phyloP scores from a whole-genome alignment of 1,284 basidiomycete genomes.

The Ganoderma lucidum region DNA sequence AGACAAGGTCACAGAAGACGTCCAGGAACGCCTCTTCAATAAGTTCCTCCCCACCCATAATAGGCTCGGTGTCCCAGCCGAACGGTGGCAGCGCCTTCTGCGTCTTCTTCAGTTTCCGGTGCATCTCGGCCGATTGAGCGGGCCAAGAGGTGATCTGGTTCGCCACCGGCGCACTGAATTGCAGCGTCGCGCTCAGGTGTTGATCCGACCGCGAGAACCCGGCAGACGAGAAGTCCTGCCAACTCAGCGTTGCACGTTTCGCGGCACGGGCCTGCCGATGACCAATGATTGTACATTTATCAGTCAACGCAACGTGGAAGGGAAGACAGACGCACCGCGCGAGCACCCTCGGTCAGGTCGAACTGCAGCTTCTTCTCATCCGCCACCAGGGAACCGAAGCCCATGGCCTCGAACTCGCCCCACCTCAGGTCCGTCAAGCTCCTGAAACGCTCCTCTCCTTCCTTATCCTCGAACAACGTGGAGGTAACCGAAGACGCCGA shows the following conservation, averaged over 20 bases:
- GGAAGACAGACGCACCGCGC: slow-evolving; percentile 61
- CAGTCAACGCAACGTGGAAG: neutral
- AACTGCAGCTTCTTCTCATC: slow-evolving; percentile 82
- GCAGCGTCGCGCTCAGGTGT: slow-evolving; percentile 79
- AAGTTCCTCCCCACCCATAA: slow-evolving; percentile 74
- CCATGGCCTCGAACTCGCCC: slow-evolving; percentile 86
- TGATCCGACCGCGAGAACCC: slow-evolving; percentile 83
- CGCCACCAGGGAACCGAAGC: slow-evolving; percentile 66
- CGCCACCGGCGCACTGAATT: slow-evolving; percentile 77
- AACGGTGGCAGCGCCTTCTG: slow-evolving; percentile 84
- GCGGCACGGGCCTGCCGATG: slow-evolving; percentile 63
- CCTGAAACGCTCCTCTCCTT: slow-evolving; percentile 73
- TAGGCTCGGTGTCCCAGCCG: slow-evolving; percentile 86
- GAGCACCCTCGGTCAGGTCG: slow-evolving; percentile 86
- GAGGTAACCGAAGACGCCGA: slow-evolving; percentile 42
- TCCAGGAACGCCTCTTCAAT: slow-evolving; percentile 90
- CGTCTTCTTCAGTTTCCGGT: slow-evolving; percentile 82
- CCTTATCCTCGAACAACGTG: slow-evolving; percentile 44
- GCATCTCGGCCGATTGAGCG: slow-evolving; percentile 73
- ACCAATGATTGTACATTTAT: slow-evolving; percentile 4
- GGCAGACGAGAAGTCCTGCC: slow-evolving; percentile 85
- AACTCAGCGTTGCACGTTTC: slow-evolving; percentile 83
- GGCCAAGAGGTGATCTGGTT: slow-evolving; percentile 78
- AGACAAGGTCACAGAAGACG: slow-evolving; percentile 86
- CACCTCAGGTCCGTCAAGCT: slow-evolving; percentile 86